Evolutionary conservation across 257 asterid species (phyloP).

Genomic region (Cruciata laevipes): DNA sequence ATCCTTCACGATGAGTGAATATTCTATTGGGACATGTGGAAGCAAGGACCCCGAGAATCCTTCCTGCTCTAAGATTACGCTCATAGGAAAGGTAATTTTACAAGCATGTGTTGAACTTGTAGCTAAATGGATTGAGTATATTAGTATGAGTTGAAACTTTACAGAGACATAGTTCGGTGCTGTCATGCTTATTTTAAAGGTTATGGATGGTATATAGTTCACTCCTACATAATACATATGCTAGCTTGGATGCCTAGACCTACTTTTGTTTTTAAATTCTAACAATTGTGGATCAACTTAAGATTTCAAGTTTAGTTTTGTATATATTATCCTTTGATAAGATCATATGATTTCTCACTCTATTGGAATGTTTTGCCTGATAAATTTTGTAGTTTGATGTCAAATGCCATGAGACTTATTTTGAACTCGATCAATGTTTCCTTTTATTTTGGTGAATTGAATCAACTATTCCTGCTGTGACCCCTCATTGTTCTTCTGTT

Average conservation of each 20-base stretch:
- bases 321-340: not conserved
- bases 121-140: not conserved
- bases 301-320: not conserved
- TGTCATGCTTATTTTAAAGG: not conserved
- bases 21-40: conserved; percentile 68
- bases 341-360: not conserved
- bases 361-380: not conserved
- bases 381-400: not conserved
- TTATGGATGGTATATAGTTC: not conserved
- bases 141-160: not conserved
- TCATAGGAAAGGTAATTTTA: conserved; percentile 61
- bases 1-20: conserved; percentile 72
- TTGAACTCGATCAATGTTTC: not conserved
- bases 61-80: conserved; percentile 71
- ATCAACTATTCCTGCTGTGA: not conserved
- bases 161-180: too few relatives aligned
- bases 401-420: not conserved
- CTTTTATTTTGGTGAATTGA: not conserved
- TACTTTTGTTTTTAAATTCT: not conserved
- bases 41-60: conserved; percentile 75
- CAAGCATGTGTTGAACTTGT: not conserved
- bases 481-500: not conserved
- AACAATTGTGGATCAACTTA: not conserved
- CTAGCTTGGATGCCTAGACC: not conserved
- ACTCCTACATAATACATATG: too few relatives aligned